Base-by-base conservation (phyloP, 371 early-diverging fungal species). In the Mucor racemosus region DNA sequence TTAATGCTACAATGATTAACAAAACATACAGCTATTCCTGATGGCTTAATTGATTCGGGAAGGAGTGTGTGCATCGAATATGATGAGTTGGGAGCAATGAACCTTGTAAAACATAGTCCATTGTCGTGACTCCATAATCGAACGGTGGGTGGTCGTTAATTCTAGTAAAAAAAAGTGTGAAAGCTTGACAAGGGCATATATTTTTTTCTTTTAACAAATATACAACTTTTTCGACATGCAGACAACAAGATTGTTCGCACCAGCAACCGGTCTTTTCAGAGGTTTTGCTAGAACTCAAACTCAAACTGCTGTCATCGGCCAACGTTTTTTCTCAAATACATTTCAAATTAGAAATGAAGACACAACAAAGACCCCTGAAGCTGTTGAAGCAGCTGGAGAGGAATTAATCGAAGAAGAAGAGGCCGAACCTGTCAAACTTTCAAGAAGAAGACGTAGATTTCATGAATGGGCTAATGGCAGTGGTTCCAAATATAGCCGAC, bases 391-490 rank as follows among this genome's bases (percentile, higher is more conserved):
- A 21, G 66, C 69, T 9, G n/a, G 54, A 39, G 67, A 65, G 33
- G 72, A 46, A 44, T 42, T 46, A 60, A 56, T 13, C 0, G 33
- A 34, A 36, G 72, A 36, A 40, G 66, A 58, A 26, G 66, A 55
- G 11, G 66, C 56, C 10, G 78, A 79, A 36, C 79, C 81, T 55
- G 53, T 80, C 60, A 81, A 77, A 38, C 48, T 75, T n/a, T 79
- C 81, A 15, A 75, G 78, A 39, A 74, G 81, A 73, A 71, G 81
- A 69, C 76, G 77, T 46, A 65, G 64, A 57, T 81, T 81, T 44
- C 77, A 79, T 55, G 79, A 76, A 59, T 84, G 84, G 84, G 68
- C 62, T 38, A 60, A 73, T 19, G 76, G 68, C n/a, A 46, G 38
- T n/a, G 78, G 81, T 48, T 66, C 72, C 15, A 76, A 73, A 63